A percentile compares a stretch with the other conserved stretches of the same genome.
These are phyloP conservation scores for Grosmannia clavigera DNA, from an alignment of 2,329 filamentous ascomycete genomes.

Conservation along the genomic window DNA sequence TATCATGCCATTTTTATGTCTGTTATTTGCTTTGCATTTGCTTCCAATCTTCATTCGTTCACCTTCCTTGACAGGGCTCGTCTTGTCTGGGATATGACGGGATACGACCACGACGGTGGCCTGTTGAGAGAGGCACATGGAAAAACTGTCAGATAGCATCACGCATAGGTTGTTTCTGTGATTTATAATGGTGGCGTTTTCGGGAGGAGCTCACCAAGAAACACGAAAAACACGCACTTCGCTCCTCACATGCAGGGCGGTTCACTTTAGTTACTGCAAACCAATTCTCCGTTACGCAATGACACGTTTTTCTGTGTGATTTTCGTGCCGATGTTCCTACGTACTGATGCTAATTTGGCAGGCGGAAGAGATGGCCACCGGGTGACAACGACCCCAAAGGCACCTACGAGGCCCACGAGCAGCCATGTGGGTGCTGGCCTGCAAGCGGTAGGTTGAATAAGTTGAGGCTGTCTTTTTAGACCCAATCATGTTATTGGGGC, in stretches of 20 bases:
- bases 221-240: not conserved
- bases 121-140: not conserved
- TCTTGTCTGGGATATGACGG: not conserved
- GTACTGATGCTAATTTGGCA: too few relatives aligned
- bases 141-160: not conserved
- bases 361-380: not conserved
- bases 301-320: not conserved
- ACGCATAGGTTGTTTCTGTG: not conserved
- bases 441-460: too few relatives aligned
- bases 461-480: too few relatives aligned
- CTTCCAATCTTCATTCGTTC: not conserved
- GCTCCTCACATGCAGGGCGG: not conserved
- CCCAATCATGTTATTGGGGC: slow-evolving; percentile 1
- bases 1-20: not conserved
- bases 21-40: not conserved
- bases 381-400: slow-evolving; percentile 1
- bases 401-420: too few relatives aligned
- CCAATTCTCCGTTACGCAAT: not conserved
- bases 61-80: not conserved
- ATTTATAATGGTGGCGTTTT: not conserved
- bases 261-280: not conserved
- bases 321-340: not conserved
- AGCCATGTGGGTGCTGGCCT: too few relatives aligned
- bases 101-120: not conserved
- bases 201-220: not conserved